Base-by-base conservation (phyloP, 2,329 filamentous ascomycete species). In the Eutypa lata region DNA sequence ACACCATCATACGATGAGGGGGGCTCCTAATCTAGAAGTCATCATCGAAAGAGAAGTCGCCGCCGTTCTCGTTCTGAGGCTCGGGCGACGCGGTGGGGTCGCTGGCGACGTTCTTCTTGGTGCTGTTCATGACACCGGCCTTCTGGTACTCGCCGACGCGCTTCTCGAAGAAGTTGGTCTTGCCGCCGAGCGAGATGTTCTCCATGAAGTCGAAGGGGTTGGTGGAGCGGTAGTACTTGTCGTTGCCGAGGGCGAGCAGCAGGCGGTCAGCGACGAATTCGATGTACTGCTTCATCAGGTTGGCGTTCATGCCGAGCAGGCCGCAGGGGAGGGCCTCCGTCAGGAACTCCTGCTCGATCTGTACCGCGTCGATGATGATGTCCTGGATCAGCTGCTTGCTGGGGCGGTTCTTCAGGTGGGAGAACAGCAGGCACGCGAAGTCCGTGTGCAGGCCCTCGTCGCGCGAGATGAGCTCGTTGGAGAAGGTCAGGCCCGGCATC, bases 131-230 rank as follows among this genome's bases (percentile, higher is more conserved):
- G 73, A 99, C 93, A 80, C 94, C 94, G 37, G 94, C 92, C 84
- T 99, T 99, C 78, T 99, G 94, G 84, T 99, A 99, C 70, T 99
- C 94, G 72, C 88, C 94, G 53, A 99, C 94, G 65, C 94, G 91
- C 89, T 99, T 99, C 88, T 99, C 94, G 73, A 99, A 99, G 85
- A 99, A 99, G 86, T 99, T 99, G 73, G 94, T 99, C 89, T 99
- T 99, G 76, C 94, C 94, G 49, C 91, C 90, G 11, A 99, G 84
- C 21, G 94, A 97, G 75, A 99, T 99, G 78, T 96, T 97, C 83
- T 99, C 94, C 94, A 99, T 99, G 76, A 99, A 99, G 82, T 99
- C 94, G 73, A 99, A 99, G 71, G 94, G 94, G 79, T 99, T 99
- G 72, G 87, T 84, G 24, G 88, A 80, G 70, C 94, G 90, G 85